phyloP scores from a whole-genome alignment of 805 yeast species.

The Metschnikowia lunata region DNA sequence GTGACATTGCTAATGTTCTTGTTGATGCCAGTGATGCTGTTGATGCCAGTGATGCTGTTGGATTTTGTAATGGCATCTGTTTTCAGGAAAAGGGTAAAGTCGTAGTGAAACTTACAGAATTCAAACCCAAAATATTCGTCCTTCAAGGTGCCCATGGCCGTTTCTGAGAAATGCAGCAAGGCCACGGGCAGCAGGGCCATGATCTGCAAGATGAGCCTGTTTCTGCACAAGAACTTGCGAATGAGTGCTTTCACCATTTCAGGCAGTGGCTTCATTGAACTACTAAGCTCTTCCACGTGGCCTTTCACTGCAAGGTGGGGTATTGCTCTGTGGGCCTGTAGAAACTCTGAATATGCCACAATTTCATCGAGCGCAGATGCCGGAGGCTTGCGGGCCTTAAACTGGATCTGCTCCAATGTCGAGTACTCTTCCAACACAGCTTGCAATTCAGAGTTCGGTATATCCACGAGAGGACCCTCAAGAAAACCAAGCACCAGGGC shows the following conservation, averaged over 20 bases:
- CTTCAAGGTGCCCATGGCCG: neutral
- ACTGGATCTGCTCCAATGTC: conserved; percentile 42
- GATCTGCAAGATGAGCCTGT: conserved; percentile 1
- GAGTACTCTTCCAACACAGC: conserved; percentile 44
- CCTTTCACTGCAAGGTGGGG: neutral
- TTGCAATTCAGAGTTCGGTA: conserved; percentile 25
- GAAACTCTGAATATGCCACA: conserved; percentile 9
- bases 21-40: too few relatives aligned
- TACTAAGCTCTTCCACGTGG: neutral
- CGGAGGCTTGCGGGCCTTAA: conserved; percentile 28
- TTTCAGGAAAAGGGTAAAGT: neutral
- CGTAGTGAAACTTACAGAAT: conserved; percentile 3
- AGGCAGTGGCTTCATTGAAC: neutral
- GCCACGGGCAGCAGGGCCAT: neutral
- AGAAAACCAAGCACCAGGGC: conserved; percentile 29
- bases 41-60: too few relatives aligned
- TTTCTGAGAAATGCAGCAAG: neutral
- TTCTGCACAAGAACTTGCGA: neutral
- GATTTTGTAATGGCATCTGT: neutral
- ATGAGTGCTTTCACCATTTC: neutral
- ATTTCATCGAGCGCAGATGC: conserved; percentile 6
- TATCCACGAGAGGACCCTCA: conserved; percentile 5
- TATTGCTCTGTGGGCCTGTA: neutral
- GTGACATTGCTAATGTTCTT: too few relatives aligned
- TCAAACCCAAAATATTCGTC: conserved; percentile 12